Base-by-base conservation (phyloP, 2,329 filamentous ascomycete species). In the Pestalotiopsis sp. region DNA sequence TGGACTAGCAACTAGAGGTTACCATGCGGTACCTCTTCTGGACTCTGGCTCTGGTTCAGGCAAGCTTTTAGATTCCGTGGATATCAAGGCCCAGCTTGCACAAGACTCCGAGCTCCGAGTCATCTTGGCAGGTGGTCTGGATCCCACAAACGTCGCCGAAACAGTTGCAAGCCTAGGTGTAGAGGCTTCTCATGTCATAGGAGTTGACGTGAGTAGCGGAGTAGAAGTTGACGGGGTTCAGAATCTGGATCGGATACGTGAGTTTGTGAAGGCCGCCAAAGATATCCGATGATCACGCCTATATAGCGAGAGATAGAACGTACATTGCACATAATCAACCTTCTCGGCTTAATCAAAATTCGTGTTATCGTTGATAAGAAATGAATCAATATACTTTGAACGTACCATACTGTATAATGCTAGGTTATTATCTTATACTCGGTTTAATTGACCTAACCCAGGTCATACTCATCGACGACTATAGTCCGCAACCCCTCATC, bases 191-290 rank as follows among this genome's bases (percentile, higher is more conserved):
- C 88, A 91, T 69, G 88, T 98, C 13, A 83, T 94, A 41, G 95
- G 92, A 1, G 92, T 99, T 3, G 96, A 99, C 83, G 93, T 97
- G 23, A 97, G 94, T 80, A 97, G 93, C 76, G 97, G 97, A 0
- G 94, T 99, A 2, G 96, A 98, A 81, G 90, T 90, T 45, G 88
- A 92, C 73, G 95, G 94, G 2, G 84, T 89, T 77, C 96, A 99
- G 81, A 92, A 91, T 79, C 75, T 95, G 68, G 88, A 89, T 20
- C 97, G 92, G 83, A 98, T 99, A 73, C 84, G 85, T 71, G 88
- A 87, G 3, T 99, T 99, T 80, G 85, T 98, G 56, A 87, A 88
- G 77, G 89, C 90, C 45, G 93, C 91, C 0, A 96, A 96, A 79
- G 64, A 56, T 13, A 58, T 66, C 17, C 41, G 64, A 17, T 66